These are phyloP conservation scores for Hymenoscyphus fraxineus DNA, from an alignment of 2,329 filamentous ascomycete genomes.

Conservation along the genomic window DNA sequence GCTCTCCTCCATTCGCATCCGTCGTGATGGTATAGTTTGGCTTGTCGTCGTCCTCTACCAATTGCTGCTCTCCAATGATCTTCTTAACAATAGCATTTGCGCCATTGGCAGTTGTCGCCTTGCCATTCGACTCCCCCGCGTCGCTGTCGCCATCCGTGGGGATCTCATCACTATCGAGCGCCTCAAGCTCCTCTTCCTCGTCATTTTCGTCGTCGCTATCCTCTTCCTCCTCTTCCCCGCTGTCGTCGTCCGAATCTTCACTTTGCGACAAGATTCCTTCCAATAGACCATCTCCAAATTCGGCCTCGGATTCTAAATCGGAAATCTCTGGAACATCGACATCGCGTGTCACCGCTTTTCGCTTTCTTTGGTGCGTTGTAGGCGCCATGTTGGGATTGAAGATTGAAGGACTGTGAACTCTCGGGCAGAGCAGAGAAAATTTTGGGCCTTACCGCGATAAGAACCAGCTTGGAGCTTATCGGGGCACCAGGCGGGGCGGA, in stretches of 20 bases:
- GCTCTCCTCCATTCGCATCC: conserved; percentile 85
- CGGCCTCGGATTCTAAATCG: conserved; percentile 55
- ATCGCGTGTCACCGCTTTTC: conserved; percentile 59
- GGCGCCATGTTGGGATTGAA: conserved; percentile 29
- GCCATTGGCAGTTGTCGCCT: conserved; percentile 39
- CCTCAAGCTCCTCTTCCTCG: conserved; percentile 39
- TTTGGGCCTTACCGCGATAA: background rate
- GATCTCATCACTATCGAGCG: conserved; percentile 48
- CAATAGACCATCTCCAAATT: conserved; percentile 52
- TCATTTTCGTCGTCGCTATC: conserved; percentile 42
- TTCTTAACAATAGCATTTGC: conserved; percentile 35
- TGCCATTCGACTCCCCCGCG: conserved; percentile 38
- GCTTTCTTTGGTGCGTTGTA: conserved; percentile 44
- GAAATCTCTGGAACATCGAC: conserved; percentile 47
- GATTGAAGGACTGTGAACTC: background rate
- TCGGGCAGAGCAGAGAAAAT: background rate
- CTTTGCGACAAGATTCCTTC: conserved; percentile 55
- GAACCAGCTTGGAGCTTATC: conserved; percentile 8
- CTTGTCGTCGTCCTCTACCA: conserved; percentile 37
- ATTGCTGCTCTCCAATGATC: conserved; percentile 29
- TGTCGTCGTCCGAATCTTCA: conserved; percentile 54
- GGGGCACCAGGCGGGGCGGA: background rate
- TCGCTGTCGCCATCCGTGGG: conserved; percentile 38
- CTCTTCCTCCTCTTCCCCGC: conserved; percentile 44
- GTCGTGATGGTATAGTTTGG: conserved; percentile 56